These are phyloP conservation scores for Suillus fuscotomentosus DNA, from an alignment of 768 basidiomycete species.

Conservation along the genomic window DNA sequence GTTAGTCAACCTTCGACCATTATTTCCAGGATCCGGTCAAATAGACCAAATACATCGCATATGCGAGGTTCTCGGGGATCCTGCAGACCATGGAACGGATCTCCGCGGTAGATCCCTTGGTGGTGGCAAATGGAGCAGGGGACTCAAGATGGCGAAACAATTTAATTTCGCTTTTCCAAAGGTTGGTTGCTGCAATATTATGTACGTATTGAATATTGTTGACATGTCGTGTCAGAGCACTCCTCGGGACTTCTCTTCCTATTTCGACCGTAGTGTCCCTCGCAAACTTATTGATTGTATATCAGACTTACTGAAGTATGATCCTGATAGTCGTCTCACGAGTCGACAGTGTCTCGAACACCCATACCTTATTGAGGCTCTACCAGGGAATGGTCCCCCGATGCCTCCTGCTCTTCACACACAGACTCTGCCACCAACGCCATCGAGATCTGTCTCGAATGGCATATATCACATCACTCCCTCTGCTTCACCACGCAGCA, in stretches of 20 bases:
- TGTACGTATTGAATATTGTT: conserved; percentile 1
- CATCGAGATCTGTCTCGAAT: conserved; percentile 37
- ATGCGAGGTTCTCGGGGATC: conserved; percentile 92
- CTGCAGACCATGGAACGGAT: conserved; percentile 81
- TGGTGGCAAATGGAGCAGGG: conserved; percentile 85
- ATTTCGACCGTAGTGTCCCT: conserved; percentile 81
- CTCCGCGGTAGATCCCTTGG: conserved; percentile 66
- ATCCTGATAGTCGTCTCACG: conserved; percentile 84
- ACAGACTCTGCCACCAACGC: conserved; percentile 35
- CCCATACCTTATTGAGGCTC: conserved; percentile 82
- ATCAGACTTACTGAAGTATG: conserved; percentile 86
- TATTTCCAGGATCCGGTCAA: conserved; percentile 93
- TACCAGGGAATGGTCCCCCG: conserved; percentile 63
- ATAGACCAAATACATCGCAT: conserved; percentile 91
- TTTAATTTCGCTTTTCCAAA: conserved; percentile 90
- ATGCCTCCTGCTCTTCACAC: conserved; percentile 52
- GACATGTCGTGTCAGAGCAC: conserved; percentile 42
- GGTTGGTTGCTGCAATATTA: conserved; percentile 44
- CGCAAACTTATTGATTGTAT: conserved; percentile 87
- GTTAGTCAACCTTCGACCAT: conserved; percentile 87
- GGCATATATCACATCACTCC: conserved; percentile 35
- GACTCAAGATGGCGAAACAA: conserved; percentile 82
- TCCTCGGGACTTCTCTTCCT: conserved; percentile 64
- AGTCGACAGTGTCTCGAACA: conserved; percentile 86
- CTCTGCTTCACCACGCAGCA: conserved; percentile 41